Evolutionary conservation across 306 rosid genomes (phyloP), one percentile per base, ranked within the genome.

Genomic region (Cercis canadensis): DNA sequence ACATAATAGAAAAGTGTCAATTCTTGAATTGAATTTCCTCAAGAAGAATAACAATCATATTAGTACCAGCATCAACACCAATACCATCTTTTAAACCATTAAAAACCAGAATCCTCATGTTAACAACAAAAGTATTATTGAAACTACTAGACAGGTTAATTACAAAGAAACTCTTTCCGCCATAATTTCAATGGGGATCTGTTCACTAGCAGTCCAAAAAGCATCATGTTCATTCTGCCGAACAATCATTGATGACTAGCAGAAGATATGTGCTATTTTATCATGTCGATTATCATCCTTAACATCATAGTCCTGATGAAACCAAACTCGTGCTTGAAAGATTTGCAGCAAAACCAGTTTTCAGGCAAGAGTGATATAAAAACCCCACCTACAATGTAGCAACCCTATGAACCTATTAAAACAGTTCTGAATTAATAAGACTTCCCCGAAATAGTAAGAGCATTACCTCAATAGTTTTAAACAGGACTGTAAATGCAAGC

Each of bases 361-460:
- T 34, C 11, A 34, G 60, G 15, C 40, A 76, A 19, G 44, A 34
- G 72, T 58, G 61, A 53, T 44, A 46, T 55, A 16, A 32, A 29
- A 73, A 36, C 69, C 56, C 36, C 70, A 61, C 57, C 74, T 8
- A 60, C 54, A 39, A 36, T 62, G 67, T 65, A 57, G 62, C 46
- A 36, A 36, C 47, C 8, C 50, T 47, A 57, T 67, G 44, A 60
- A 49, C 57, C 19, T 46, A 32, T 57, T 63, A 16, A 66, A 54
- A 41, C 21, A 11, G 53, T 29, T 29, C 6, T 43, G 5, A 57
- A n/a, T 62, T 65, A 15, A 50, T 56, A 47, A 8, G 10, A 4
- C 59, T 63, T 76, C 31, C 69, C 77, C 34, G 19, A 73, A 82
- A 43, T 40, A 71, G 75, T 67, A 29, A 56, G 64, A 74, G 74